These are phyloP conservation scores for Aegilops umbellulata DNA, from an alignment of 176 grass and related monocot species.

Conservation along the genomic window DNA sequence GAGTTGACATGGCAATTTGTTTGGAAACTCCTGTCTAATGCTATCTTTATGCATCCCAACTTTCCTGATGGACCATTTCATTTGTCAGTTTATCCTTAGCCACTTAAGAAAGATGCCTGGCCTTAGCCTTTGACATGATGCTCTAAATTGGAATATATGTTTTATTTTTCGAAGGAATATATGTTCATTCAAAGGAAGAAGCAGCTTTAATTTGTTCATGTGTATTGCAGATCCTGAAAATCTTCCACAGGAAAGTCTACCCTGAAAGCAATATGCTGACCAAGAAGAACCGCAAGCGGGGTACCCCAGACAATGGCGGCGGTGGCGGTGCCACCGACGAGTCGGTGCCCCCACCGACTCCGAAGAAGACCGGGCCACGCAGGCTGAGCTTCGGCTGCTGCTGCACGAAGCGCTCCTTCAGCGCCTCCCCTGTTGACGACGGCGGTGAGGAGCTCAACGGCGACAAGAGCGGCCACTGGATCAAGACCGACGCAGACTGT, in stretches of 20 bases:
- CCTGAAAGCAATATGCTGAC: conserved; percentile 55
- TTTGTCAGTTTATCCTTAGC: conserved; percentile 30
- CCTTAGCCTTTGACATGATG: background rate
- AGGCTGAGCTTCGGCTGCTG: conserved; percentile 50
- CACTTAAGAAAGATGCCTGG: background rate
- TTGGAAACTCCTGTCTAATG: conserved; percentile 42
- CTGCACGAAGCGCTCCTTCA: conserved; percentile 54
- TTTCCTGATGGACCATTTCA: conserved; percentile 33
- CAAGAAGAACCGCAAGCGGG: conserved; percentile 34
- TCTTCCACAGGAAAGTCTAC: conserved; percentile 96
- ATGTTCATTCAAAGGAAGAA: conserved; percentile 3
- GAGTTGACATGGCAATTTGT: conserved; percentile 47
- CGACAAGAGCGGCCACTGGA: conserved; percentile 81
- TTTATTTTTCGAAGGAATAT: background rate
- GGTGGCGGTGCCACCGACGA: background rate
- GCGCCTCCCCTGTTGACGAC: conserved; percentile 10
- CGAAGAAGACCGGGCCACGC: conserved; percentile 20
- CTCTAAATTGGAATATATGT: background rate
- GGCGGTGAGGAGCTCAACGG: conserved; percentile 19
- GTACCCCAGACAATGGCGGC: background rate
- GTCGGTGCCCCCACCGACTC: background rate
- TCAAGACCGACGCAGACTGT: conserved; percentile 98
- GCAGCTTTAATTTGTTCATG: background rate
- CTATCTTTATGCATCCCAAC: background rate
- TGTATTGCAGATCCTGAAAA: conserved; percentile 84